Evolutionary conservation across 2,329 filamentous ascomycete genomes (phyloP), one percentile per base, ranked within the genome.

Genomic region (Lecanicillium sp.): DNA sequence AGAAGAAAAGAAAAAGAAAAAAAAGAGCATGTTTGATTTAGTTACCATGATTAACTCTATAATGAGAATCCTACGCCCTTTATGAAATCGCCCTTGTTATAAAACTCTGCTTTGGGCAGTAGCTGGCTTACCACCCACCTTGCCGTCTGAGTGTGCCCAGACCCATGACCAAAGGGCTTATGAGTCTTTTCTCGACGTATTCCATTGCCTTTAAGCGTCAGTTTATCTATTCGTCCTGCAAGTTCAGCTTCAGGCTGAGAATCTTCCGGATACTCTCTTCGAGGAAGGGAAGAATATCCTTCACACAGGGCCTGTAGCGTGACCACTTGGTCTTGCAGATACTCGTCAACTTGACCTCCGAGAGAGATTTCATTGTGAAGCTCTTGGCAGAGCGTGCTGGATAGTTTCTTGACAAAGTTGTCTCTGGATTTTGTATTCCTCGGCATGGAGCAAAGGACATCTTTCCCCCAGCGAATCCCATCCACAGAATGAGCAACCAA

Each of bases 281-380:
- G 49, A 9, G 59, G 62, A 41, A 75, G 69, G 3, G 61, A 67
- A 9, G 74, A 74, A 36, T 52, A 59, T 0, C 72, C 75, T 11
- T 68, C 61, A 2, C 73, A 70, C 9, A 81, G 57, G 4, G 71
- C 71, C 53, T 81, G 76, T 48, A 79, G 78, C 14, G 75, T 60
- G 3, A 80, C 58, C 17, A 81, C 48, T 52, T 81, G 77, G 52
- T 80, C 78, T 54, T 80, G 74, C 12, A 80, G 59, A 49, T 70
- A 66, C 46, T 71, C 63, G 45, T 81, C 77, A 6, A 75, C 68
- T 2, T 67, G 60, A 1, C 72, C 67, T 3, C 64, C 58, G 1
- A 58, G 48, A 7, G 51, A 50, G 1, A 72, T 55, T 46, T 77
- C 72, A 3, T 58, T 52, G 38, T 60, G 59, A 15, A 79, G 56